Evolutionary conservation across 768 basidiomycete genomes (phyloP).

Genomic region (Neoboletus subvelutipes): DNA sequence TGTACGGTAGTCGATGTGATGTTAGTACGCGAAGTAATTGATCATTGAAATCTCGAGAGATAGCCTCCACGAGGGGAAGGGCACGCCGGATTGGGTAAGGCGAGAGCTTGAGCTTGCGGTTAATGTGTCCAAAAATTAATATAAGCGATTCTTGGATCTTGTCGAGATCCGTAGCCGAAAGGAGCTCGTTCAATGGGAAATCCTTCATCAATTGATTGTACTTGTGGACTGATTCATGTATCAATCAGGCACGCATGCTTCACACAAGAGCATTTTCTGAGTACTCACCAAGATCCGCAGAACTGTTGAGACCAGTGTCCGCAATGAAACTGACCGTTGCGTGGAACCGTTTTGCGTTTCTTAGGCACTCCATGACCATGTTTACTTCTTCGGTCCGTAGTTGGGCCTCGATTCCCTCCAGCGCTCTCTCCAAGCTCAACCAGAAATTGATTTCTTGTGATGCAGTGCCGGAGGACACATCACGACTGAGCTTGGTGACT

Average conservation of each 20-base stretch:
- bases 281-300: slow-evolving; percentile 76
- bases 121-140: slow-evolving; percentile 90
- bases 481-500: slow-evolving; percentile 92
- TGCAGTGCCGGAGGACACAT: slow-evolving; percentile 92
- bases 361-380: slow-evolving; percentile 89
- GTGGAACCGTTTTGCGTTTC: slow-evolving; percentile 95
- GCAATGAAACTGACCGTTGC: slow-evolving; percentile 98
- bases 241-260: background rate
- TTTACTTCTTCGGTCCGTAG: slow-evolving; percentile 88
- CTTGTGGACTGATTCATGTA: slow-evolving; percentile 75
- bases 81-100: slow-evolving; percentile 97
- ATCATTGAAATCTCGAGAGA: slow-evolving; percentile 96
- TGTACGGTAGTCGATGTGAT: slow-evolving; percentile 88
- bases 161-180: slow-evolving; percentile 94
- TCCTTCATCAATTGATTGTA: slow-evolving; percentile 99
- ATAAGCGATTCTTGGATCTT: slow-evolving; percentile 89
- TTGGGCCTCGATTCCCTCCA: slow-evolving; percentile 92
- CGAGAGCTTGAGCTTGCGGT: slow-evolving; percentile 92
- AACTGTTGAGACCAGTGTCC: slow-evolving; percentile 94
- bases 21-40: slow-evolving; percentile 89
- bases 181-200: slow-evolving; percentile 93
- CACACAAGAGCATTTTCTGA: background rate
- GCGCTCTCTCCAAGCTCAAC: slow-evolving; percentile 89
- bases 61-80: slow-evolving; percentile 95
- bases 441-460: slow-evolving; percentile 99